phyloP scores from a whole-genome alignment of 768 basidiomycete species.

The Agaricus subrufescens region DNA sequence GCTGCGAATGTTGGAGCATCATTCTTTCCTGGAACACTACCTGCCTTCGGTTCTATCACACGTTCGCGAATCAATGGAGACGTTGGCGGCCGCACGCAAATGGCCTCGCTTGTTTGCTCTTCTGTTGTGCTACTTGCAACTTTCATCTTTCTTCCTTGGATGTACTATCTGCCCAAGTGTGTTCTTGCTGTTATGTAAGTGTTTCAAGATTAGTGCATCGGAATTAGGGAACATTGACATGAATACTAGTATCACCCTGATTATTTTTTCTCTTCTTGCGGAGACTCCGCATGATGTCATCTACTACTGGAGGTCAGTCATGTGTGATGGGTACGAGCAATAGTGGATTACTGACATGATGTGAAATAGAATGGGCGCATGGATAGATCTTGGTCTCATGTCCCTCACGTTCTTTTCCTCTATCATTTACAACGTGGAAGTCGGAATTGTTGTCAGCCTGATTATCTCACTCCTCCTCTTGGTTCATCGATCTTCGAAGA shows the following conservation, averaged over 20 bases:
- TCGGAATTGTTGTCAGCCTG: constrained; percentile 86
- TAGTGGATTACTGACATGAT: neutral
- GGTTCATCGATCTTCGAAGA: constrained; percentile 82
- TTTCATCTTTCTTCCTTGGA: constrained; percentile 82
- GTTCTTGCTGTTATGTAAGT: constrained; percentile 85
- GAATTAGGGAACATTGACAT: neutral
- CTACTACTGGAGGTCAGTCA: constrained; percentile 75
- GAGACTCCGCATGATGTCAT: constrained; percentile 85
- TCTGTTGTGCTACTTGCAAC: constrained; percentile 74
- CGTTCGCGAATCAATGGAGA: constrained; percentile 88
- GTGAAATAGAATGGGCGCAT: constrained; percentile 72
- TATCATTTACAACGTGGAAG: constrained; percentile 87
- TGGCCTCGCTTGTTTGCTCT: constrained; percentile 80
- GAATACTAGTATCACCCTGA: constrained; percentile 70
- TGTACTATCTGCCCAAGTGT: constrained; percentile 86
- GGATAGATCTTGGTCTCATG: constrained; percentile 88
- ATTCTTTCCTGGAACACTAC: constrained; percentile 84
- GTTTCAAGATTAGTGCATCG: neutral
- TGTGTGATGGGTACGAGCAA: neutral
- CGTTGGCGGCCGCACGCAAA: constrained; percentile 84
- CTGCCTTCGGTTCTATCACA: constrained; percentile 92
- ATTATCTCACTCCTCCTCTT: constrained; percentile 86
- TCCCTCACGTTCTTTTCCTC: constrained; percentile 82
- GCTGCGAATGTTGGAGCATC: constrained; percentile 75
- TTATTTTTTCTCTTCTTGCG: constrained; percentile 77